Percentiles rank a stretch among this genome's conserved stretches.
Conservation (phyloP, 1,284 basidiomycete genomes). For the Cerrena zonata region DNA sequence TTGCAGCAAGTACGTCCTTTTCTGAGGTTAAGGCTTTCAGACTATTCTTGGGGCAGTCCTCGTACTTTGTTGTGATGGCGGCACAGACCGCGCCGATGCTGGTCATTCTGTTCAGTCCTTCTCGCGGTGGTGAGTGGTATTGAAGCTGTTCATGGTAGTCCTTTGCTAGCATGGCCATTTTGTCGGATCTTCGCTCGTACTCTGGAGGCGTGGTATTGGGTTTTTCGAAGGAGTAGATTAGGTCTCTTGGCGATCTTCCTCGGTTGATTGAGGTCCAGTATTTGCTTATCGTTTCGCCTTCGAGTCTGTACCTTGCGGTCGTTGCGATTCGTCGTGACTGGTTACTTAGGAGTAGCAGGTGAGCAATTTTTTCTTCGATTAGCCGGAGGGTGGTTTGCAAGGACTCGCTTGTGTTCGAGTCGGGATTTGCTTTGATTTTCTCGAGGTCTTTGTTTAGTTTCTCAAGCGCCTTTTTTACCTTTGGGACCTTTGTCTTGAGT, state of each 20-base stretch:
- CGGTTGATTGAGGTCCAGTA: no score
- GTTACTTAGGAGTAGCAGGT: background rate
- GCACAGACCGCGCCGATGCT: no score
- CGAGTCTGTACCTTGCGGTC: no score
- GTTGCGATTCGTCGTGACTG: background rate
- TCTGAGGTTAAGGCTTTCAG: background rate
- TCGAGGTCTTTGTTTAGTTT: background rate
- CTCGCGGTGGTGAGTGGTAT: no score
- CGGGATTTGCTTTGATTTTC: background rate
- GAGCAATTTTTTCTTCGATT: background rate
- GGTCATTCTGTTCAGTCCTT: no score
- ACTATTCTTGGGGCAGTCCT: no score
- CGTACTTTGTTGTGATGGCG: no score
- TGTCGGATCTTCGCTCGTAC: background rate
- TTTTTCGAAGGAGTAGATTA: constrained; percentile 3
- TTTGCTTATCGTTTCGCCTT: no score
- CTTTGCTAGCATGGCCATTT: constrained; percentile 5
- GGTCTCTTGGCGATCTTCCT: constrained; percentile 5
- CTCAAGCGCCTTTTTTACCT: constrained; percentile 1
- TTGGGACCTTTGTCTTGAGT: constrained; percentile 6
- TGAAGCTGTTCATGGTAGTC: constrained; percentile 1
- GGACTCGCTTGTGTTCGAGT: background rate
- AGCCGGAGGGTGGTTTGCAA: no score
- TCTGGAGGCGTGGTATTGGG: background rate
- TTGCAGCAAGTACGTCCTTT: background rate